Conservation (phyloP, 306 rosid genomes). For the Fragaria nilgerrensis region DNA sequence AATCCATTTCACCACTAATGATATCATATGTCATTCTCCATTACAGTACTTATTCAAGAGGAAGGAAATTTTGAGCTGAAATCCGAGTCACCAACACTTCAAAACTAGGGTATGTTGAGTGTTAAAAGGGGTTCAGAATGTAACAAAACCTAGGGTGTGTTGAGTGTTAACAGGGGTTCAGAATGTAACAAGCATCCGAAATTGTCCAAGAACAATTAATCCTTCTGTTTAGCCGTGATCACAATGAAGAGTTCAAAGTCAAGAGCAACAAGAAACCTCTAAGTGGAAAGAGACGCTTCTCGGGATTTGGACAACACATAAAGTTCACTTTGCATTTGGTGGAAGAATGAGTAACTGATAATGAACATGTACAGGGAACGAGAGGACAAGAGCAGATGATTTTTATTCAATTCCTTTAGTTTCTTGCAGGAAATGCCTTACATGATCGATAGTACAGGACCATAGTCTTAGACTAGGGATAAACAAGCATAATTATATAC, state of each 20-base stretch:
- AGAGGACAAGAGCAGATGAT: neutral
- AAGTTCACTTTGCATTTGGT: neutral
- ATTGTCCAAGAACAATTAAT: neutral
- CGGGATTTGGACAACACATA: neutral
- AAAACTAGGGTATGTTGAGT: neutral
- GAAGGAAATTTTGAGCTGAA: neutral
- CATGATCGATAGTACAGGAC: constrained; percentile 7
- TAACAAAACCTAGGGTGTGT: no score
- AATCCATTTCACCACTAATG: neutral
- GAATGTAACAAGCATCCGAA: neutral
- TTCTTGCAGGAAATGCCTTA: constrained; percentile 13
- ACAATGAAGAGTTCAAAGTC: neutral
- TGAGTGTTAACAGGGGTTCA: neutral
- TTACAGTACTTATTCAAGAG: neutral
- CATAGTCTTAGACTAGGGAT: constrained; percentile 9
- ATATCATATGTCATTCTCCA: neutral
- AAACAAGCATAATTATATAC: constrained; percentile 40
- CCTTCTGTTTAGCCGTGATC: neutral
- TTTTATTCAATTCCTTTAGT: neutral
- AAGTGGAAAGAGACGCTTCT: neutral
- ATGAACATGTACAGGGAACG: neutral
- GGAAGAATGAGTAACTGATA: neutral
- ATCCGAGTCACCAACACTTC: neutral
- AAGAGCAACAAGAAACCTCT: neutral
- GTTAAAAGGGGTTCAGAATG: neutral